Evolutionary conservation across 2,329 filamentous ascomycete genomes (phyloP), one percentile per base, ranked within the genome.

Genomic region (Zymoseptoria pseudotritici): DNA sequence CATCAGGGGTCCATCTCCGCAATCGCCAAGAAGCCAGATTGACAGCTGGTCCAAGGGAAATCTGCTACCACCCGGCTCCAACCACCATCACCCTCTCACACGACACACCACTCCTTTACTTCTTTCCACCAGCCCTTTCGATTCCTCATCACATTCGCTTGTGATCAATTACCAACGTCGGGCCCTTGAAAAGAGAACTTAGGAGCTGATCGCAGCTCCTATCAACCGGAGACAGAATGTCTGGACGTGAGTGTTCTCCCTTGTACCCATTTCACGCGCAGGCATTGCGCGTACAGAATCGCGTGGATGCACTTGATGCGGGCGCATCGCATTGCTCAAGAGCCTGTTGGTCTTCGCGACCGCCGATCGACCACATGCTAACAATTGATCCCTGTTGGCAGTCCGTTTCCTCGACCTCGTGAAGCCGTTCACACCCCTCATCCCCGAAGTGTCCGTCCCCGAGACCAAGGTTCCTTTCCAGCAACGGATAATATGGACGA

Each of bases 401-500:
- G 93, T 99, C 80, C 92, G 94, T 78, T 99, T 99, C 77, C 93
- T 99, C 82, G 94, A 99, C 81, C 86, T 97, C 78, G 94, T 99
- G 82, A 99, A 99, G 82, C 94, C 94, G 75, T 99, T 99, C 78
- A 91, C 95, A 84, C 93, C 94, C 82, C 91, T 97, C 86, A 90
- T 99, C 78, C 94, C 94, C 75, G 94, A 99, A 88, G 94, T 99
- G 80, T 89, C 93, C 82, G 89, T 95, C 75, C 94, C 94, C 70
- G 94, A 99, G 82, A 96, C 92, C 77, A 97, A 97, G 83, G 88
- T 96, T 61, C 91, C 92, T 70, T 99, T 99, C 87, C 95, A 97
- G 84, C 94, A 97, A 76, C 75, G 77, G 65, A 74, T 81, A 72
- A 76, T 80, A 79, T 81, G 79, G 79, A 81, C 79, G 13, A 78